Conservation (phyloP, 2,329 filamentous ascomycete species). For the Thielaviopsis populi region DNA sequence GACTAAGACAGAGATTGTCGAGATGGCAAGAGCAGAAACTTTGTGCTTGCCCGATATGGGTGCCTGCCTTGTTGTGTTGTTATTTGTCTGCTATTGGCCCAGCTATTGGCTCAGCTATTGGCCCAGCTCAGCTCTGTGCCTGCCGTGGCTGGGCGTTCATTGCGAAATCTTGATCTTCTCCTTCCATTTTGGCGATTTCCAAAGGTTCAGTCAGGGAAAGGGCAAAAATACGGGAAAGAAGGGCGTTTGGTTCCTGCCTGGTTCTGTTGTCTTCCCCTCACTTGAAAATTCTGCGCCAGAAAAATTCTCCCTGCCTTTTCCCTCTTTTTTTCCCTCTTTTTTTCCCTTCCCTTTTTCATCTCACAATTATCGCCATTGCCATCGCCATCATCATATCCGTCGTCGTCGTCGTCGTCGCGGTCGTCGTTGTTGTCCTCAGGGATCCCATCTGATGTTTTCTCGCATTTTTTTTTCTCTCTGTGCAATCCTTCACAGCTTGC, state of each 20-base stretch:
- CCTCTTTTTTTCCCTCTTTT: neutral
- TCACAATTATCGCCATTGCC: neutral
- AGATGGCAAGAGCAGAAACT: neutral
- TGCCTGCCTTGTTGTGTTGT: too few species aligned
- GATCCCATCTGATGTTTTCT: neutral
- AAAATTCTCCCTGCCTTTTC: too few species aligned
- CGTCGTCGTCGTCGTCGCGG: too few species aligned
- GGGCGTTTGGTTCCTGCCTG: neutral
- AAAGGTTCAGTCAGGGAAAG: too few species aligned
- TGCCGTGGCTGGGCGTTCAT: too few species aligned
- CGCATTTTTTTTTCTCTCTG: neutral
- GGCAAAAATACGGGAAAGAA: neutral
- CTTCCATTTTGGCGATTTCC: neutral
- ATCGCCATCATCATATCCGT: too few species aligned
- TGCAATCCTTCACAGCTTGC: too few species aligned
- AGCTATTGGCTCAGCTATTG: too few species aligned
- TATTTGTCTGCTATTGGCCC: too few species aligned
- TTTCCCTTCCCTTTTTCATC: neutral
- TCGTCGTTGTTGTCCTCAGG: too few species aligned
- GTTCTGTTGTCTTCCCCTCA: neutral
- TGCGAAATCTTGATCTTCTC: too few species aligned
- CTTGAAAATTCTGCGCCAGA: neutral
- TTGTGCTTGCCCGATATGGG: neutral
- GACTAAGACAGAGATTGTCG: neutral
- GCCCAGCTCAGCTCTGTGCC: too few species aligned